A percentile compares a stretch with the other conserved stretches of the same genome.
Evolutionary conservation across 345 rosid genomes (phyloP).

Genomic region (Iberis pinnata): DNA sequence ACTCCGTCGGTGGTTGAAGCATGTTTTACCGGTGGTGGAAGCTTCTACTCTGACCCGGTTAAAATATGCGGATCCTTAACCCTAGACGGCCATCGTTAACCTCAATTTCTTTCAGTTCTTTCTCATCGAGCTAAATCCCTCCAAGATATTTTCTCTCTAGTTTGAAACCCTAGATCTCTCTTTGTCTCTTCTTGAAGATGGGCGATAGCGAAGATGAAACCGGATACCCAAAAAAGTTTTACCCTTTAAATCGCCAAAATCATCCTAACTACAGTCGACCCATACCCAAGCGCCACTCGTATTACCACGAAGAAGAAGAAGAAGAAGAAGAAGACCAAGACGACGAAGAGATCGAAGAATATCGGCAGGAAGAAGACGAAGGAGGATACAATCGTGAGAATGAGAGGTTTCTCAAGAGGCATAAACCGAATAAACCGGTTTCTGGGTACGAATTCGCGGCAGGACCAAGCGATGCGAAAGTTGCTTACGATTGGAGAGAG

Average conservation of each 20-base stretch:
- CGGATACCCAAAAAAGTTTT: conserved; percentile 53
- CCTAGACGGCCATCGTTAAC: conserved; percentile 17
- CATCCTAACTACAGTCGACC: conserved; percentile 44
- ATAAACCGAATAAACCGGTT: conserved; percentile 60
- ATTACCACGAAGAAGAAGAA: conserved; percentile 31
- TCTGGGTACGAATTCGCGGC: conserved; percentile 83
- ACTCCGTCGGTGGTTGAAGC: conserved; percentile 21
- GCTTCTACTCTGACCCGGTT: conserved; percentile 23
- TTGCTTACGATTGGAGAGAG: conserved; percentile 83
- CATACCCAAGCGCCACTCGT: conserved; percentile 25
- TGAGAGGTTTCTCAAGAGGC: conserved; percentile 62
- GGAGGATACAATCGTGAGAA: conserved; percentile 33
- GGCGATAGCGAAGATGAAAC: conserved; percentile 70
- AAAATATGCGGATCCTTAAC: conserved; percentile 17
- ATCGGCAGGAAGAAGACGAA: conserved; percentile 40
- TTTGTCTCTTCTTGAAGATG: conserved; percentile 38
- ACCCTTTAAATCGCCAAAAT: conserved; percentile 49
- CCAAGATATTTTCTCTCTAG: conserved; percentile 1
- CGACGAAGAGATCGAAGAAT: conserved; percentile 40
- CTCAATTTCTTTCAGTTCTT: neutral
- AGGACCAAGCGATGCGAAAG: conserved; percentile 53
- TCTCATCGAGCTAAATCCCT: neutral
- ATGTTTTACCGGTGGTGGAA: conserved; percentile 29
- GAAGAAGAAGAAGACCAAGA: conserved; percentile 21
- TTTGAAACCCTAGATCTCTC: conserved; percentile 24